Percentiles rank a stretch among this genome's conserved stretches.
phyloP scores from a whole-genome alignment of 1,139 yeast species.

The Trichomonascaceae sp. region DNA sequence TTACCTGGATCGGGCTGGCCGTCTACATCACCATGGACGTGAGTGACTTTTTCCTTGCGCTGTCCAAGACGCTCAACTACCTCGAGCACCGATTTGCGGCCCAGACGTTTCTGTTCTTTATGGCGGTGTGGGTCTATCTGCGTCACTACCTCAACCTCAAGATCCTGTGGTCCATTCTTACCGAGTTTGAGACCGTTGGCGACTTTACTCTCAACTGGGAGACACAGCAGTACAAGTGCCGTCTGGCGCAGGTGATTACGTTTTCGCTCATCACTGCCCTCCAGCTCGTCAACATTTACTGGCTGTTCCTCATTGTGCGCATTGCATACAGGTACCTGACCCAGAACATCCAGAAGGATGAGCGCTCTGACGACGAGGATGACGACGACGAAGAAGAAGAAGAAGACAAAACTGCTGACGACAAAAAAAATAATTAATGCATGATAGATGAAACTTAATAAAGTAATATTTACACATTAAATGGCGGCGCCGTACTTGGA shows the following conservation, averaged over 20 bases:
- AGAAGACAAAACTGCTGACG: slow-evolving; percentile 7
- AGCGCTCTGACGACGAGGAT: slow-evolving; percentile 78
- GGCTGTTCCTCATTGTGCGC: slow-evolving; percentile 75
- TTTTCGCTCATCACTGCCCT: slow-evolving; percentile 64
- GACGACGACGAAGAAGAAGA: slow-evolving; percentile 35
- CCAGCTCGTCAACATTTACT: slow-evolving; percentile 74
- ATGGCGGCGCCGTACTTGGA: too few species aligned
- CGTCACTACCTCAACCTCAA: slow-evolving; percentile 76
- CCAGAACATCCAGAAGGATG: slow-evolving; percentile 59
- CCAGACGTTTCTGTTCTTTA: slow-evolving; percentile 57
- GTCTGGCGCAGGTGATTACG: slow-evolving; percentile 85
- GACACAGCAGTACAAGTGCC: slow-evolving; percentile 93
- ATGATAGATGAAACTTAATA: background rate
- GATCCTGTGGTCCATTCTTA: slow-evolving; percentile 76
- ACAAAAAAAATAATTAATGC: background rate
- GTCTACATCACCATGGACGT: slow-evolving; percentile 92
- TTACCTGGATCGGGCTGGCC: slow-evolving; percentile 89
- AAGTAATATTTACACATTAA: background rate
- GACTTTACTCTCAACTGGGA: slow-evolving; percentile 70
- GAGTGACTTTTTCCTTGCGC: slow-evolving; percentile 77
- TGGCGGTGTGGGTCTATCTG: slow-evolving; percentile 66
- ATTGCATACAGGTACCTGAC: slow-evolving; percentile 51
- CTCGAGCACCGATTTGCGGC: slow-evolving; percentile 52
- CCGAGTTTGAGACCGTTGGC: slow-evolving; percentile 80
- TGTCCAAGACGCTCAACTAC: slow-evolving; percentile 75